A percentile compares a stretch with the other conserved stretches of the same genome.
Conservation (phyloP, 2,329 filamentous ascomycete genomes). For the Aaosphaeria arxii region DNA sequence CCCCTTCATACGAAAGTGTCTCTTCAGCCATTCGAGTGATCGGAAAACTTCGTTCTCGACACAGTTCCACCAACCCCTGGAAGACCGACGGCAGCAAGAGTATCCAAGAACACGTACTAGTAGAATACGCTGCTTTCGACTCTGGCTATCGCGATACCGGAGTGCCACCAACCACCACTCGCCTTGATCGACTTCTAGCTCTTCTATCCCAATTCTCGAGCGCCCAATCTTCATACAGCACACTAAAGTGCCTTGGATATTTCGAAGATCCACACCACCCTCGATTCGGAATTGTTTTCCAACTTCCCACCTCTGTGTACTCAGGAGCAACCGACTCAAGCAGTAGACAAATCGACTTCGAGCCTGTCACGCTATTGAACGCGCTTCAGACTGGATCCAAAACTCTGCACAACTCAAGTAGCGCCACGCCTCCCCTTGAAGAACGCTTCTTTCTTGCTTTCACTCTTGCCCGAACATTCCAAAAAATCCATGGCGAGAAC, state of each 20-base stretch:
- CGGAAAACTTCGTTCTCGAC: constrained; percentile 39
- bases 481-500: constrained; percentile 67
- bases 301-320: constrained; percentile 58
- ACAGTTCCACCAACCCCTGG: constrained; percentile 37
- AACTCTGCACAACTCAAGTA: constrained; percentile 40
- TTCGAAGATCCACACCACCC: constrained; percentile 71
- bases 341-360: constrained; percentile 30
- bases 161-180: constrained; percentile 45
- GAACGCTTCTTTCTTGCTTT: constrained; percentile 73
- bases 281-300: constrained; percentile 71
- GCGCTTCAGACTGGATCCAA: constrained; percentile 47
- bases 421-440: constrained; percentile 57
- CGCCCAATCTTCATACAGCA: constrained; percentile 27
- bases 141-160: constrained; percentile 45
- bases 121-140: constrained; percentile 64
- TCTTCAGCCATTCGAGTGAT: constrained; percentile 45
- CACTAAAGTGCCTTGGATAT: constrained; percentile 63
- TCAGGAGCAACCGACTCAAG: constrained; percentile 54
- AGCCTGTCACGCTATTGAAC: constrained; percentile 46
- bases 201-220: constrained; percentile 28
- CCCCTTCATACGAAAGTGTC: constrained; percentile 48
- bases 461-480: constrained; percentile 69
- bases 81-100: constrained; percentile 33
- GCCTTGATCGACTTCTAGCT: constrained; percentile 41
- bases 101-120: constrained; percentile 55